A percentile compares a stretch with the other conserved stretches of the same genome.
Evolutionary conservation across 441 rosid genomes (phyloP).

Genomic region (Manihot esculenta): DNA sequence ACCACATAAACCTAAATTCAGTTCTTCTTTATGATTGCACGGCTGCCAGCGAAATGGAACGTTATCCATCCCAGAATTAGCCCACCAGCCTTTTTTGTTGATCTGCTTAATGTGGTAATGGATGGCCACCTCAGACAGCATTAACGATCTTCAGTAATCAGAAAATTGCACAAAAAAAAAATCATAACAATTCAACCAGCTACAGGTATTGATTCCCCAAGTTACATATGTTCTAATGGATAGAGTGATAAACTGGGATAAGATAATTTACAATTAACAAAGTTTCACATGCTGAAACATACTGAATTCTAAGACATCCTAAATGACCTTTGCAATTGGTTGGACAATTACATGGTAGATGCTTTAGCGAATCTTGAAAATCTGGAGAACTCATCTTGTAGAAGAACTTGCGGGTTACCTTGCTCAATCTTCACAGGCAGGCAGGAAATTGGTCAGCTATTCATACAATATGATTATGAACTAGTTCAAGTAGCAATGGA

Average conservation of each 20-base stretch:
- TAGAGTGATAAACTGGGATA: no score
- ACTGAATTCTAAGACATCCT: neutral
- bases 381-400: constrained; percentile 52
- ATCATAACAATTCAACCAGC: no score
- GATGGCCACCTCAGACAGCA: neutral
- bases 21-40: no score
- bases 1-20: no score
- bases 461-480: neutral
- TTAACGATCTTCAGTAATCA: neutral
- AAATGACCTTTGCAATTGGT: neutral
- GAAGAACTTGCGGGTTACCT: constrained; percentile 70
- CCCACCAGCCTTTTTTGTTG: no score
- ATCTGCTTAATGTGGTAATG: no score
- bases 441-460: neutral
- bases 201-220: neutral
- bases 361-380: constrained; percentile 80
- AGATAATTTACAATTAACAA: neutral
- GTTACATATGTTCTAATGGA: neutral
- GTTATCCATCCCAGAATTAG: no score
- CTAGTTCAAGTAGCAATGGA: neutral
- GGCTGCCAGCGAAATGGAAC: no score
- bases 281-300: neutral
- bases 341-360: constrained; percentile 47
- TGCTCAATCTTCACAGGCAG: constrained; percentile 58
- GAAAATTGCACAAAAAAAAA: neutral